A percentile compares a stretch with the other conserved stretches of the same genome.
These are phyloP conservation scores for Psidium friedrichsthalianum DNA, from an alignment of 345 rosid genomes.

Conservation along the genomic window DNA sequence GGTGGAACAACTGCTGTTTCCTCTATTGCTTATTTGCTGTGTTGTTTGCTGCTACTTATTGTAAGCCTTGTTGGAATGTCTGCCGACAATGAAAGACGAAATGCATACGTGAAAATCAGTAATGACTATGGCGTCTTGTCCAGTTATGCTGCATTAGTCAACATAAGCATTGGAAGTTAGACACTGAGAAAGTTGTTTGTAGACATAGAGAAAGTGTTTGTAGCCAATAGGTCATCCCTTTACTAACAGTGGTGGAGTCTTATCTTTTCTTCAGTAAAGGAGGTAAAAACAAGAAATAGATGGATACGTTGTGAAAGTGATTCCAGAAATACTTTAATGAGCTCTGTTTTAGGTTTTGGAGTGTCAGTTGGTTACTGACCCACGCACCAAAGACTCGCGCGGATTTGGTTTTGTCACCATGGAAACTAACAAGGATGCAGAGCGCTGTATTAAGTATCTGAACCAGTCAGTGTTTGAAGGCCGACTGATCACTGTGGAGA, in stretches of 20 bases:
- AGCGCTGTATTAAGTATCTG: constrained; percentile 50
- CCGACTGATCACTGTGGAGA: constrained; percentile 49
- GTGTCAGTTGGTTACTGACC: constrained; percentile 49
- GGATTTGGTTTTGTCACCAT: constrained; percentile 67
- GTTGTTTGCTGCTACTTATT: neutral
- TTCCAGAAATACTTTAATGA: neutral
- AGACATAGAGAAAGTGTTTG: neutral
- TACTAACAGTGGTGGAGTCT: neutral
- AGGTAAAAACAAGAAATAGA: neutral
- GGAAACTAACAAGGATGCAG: constrained; percentile 42
- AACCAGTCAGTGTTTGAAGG: constrained; percentile 60
- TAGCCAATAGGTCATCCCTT: neutral
- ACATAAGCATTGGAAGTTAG: neutral
- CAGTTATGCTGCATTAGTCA: neutral
- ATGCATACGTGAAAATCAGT: neutral
- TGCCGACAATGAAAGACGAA: neutral
- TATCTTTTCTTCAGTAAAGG: neutral
- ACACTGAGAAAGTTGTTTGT: neutral
- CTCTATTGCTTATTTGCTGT: neutral
- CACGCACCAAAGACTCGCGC: constrained; percentile 52
- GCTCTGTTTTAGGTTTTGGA: constrained; percentile 36
- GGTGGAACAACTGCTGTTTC: neutral
- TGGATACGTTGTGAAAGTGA: neutral
- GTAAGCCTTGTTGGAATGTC: neutral
- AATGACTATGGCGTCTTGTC: neutral